Percentiles rank a stretch among this genome's conserved stretches.
These are phyloP conservation scores for Chaetoscypha palmicola DNA, from an alignment of 2,329 filamentous ascomycete genomes.

Conservation along the genomic window DNA sequence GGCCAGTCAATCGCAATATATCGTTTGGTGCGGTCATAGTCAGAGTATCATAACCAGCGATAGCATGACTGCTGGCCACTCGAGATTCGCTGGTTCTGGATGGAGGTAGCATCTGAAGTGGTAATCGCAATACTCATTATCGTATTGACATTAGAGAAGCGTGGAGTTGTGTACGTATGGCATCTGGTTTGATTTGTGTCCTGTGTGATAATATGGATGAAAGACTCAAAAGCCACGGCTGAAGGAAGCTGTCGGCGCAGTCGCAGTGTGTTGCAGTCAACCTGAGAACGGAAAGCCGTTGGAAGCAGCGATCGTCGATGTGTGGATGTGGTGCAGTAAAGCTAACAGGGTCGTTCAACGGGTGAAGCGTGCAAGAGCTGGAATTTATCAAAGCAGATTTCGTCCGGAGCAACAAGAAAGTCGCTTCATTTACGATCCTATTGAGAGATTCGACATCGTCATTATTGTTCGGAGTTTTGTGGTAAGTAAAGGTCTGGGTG, in stretches of 20 bases:
- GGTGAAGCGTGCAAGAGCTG: too few species aligned
- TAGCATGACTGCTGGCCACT: constrained; percentile 2
- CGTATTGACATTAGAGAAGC: background rate
- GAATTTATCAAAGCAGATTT: too few species aligned
- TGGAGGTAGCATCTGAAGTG: constrained; percentile 13
- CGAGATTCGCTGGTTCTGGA: constrained; percentile 8
- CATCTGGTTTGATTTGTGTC: too few species aligned
- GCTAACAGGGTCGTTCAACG: background rate
- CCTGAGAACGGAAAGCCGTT: background rate
- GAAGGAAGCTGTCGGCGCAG: background rate
- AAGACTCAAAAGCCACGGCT: background rate
- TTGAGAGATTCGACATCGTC: too few species aligned
- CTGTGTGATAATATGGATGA: too few species aligned
- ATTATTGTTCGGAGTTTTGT: too few species aligned
- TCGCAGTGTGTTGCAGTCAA: background rate
- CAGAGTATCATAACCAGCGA: constrained; percentile 17
- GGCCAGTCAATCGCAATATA: constrained; percentile 23
- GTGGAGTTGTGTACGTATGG: background rate
- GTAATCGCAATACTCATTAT: constrained; percentile 17
- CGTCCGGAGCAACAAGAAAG: too few species aligned
- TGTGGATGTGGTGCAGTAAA: background rate
- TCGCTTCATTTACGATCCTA: too few species aligned
- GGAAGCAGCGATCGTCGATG: too few species aligned
- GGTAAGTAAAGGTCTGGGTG: too few species aligned
- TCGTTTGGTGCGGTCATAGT: constrained; percentile 17